phyloP scores from a whole-genome alignment of 495 filamentous ascomycete genomes.

The Opeltia flavorubescens region DNA sequence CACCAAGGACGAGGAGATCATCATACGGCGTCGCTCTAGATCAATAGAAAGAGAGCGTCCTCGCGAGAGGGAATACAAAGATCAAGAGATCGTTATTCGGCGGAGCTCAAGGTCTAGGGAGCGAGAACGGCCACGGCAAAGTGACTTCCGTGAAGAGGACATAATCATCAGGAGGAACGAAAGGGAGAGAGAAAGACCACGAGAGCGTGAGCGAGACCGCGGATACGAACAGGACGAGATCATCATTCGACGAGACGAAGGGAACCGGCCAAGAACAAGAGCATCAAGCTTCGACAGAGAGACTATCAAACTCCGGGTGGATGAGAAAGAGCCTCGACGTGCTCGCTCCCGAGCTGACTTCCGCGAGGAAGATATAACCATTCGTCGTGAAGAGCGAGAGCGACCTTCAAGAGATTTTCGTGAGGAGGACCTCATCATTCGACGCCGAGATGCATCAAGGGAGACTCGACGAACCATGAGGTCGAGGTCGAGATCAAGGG shows the following conservation, averaged over 20 bases:
- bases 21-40: constrained; percentile 3
- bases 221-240: constrained; percentile 18
- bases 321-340: constrained; percentile 8
- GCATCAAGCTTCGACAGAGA: constrained; percentile 26
- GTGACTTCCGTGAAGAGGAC: constrained; percentile 22
- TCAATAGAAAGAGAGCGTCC: constrained; percentile 9
- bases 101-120: constrained; percentile 15
- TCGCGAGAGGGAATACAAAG: constrained; percentile 4
- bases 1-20: constrained; percentile 16
- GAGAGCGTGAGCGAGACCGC: constrained; percentile 10
- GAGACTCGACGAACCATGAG: not conserved
- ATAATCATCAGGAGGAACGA: constrained; percentile 11
- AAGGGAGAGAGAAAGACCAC: constrained; percentile 14
- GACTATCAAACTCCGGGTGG: constrained; percentile 16
- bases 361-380: constrained; percentile 5
- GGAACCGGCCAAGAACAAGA: constrained; percentile 9
- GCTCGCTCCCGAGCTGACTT: constrained; percentile 3
- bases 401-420: constrained; percentile 5
- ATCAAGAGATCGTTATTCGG: constrained; percentile 18
- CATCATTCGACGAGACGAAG: constrained; percentile 12
- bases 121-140: constrained; percentile 5
- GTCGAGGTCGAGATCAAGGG: constrained; percentile 5
- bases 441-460: constrained; percentile 3
- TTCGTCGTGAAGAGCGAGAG: constrained; percentile 2
- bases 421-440: constrained; percentile 14